phyloP scores from a whole-genome alignment of 169 alveolate genomes.

The Ophryocystis elektroscirrha region DNA sequence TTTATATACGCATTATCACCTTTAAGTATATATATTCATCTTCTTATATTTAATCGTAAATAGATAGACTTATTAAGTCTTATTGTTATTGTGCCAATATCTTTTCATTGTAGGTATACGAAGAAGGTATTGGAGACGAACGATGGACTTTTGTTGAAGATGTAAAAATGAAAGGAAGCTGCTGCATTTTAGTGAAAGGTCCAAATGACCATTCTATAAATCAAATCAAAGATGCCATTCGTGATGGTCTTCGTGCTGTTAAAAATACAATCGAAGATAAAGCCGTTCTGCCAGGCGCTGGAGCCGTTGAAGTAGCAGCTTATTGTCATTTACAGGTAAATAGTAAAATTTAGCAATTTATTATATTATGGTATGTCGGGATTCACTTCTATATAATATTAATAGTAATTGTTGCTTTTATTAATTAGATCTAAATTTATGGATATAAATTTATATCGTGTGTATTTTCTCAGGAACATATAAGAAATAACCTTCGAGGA shows the following conservation, averaged over 20 bases:
- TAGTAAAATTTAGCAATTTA: background rate
- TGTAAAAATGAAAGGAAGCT: constrained; percentile 74
- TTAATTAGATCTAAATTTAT: constrained; percentile 3
- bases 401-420: constrained; percentile 2
- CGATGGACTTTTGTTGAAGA: constrained; percentile 90
- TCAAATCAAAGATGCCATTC: constrained; percentile 78
- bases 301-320: constrained; percentile 81
- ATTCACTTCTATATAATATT: background rate
- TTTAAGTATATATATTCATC: background rate
- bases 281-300: constrained; percentile 90
- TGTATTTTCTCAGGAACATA: constrained; percentile 15
- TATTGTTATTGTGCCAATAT: background rate
- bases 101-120: constrained; percentile 45
- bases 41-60: background rate
- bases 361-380: background rate
- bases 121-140: constrained; percentile 82
- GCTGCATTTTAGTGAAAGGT: constrained; percentile 85
- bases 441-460: background rate
- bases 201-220: constrained; percentile 85
- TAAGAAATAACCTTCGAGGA: constrained; percentile 56
- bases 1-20: background rate
- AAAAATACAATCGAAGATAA: constrained; percentile 79
- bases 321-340: constrained; percentile 47
- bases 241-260: constrained; percentile 92
- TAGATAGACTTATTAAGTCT: background rate